These are phyloP conservation scores for Dittrichia graveolens DNA, from an alignment of 129 eudicot species.

Conservation along the genomic window DNA sequence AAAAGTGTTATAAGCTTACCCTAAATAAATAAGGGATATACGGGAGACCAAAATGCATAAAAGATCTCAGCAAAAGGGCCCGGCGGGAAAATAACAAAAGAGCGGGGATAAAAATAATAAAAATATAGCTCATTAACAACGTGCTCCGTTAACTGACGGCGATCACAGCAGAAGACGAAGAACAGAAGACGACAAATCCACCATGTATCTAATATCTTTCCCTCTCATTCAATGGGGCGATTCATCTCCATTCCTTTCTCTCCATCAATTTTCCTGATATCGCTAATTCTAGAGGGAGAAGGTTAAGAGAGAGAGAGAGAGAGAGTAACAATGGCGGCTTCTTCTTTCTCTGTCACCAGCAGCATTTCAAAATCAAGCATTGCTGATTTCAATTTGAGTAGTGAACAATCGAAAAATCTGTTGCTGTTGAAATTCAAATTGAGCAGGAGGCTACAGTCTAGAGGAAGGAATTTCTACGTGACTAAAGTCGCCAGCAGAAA, in stretches of 20 bases:
- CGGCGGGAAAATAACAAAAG: neutral
- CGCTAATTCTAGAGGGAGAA: constrained; percentile 18
- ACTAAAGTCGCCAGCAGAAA: constrained; percentile 38
- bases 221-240: constrained; percentile 2
- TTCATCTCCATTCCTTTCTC: constrained; percentile 25
- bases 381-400: constrained; percentile 29
- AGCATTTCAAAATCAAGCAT: constrained; percentile 41
- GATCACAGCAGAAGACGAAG: constrained; percentile 2
- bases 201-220: constrained; percentile 19
- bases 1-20: too few relatives aligned
- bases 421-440: constrained; percentile 24
- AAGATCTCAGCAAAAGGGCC: too few relatives aligned
- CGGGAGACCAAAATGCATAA: too few relatives aligned
- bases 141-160: constrained; percentile 32
- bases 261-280: neutral
- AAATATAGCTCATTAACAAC: constrained; percentile 20
- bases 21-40: too few relatives aligned
- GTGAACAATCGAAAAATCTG: constrained; percentile 27
- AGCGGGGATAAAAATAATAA: neutral
- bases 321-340: constrained; percentile 46
- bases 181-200: constrained; percentile 29
- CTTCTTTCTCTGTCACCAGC: constrained; percentile 35
- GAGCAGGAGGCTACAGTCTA: constrained; percentile 17
- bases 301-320: constrained; percentile 16
- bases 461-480: constrained; percentile 33